Percentiles rank a stretch among this genome's conserved stretches.
Conservation (phyloP, 495 filamentous ascomycete genomes). For the Tuber umbilicatum region DNA sequence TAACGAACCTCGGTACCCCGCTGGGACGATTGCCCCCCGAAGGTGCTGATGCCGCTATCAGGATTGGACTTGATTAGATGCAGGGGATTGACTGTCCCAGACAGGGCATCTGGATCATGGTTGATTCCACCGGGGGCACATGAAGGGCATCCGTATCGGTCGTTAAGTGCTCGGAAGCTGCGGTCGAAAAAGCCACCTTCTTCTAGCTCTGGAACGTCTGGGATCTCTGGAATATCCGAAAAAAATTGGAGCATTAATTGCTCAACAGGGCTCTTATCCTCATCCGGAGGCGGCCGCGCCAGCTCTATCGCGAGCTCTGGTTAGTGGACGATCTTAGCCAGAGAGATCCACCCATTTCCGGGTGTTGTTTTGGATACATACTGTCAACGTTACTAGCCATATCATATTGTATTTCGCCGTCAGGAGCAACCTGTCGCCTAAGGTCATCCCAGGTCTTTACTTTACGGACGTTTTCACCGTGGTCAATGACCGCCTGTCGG, state of each 20-base stretch:
- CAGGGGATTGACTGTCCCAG: neutral
- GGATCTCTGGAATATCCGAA: too few species aligned
- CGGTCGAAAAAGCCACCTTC: neutral
- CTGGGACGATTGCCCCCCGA: neutral
- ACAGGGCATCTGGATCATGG: neutral
- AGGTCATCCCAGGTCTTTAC: neutral
- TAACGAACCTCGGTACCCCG: neutral
- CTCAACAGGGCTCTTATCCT: neutral
- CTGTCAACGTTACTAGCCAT: neutral
- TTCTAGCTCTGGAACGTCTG: neutral
- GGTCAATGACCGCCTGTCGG: neutral
- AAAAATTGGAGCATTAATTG: neutral
- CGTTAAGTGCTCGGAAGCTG: too few species aligned
- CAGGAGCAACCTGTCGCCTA: neutral
- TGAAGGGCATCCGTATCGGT: neutral
- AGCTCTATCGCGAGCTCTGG: neutral
- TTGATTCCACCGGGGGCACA: rapidly evolving
- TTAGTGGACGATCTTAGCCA: neutral
- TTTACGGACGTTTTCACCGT: neutral
- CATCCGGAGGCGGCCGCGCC: neutral
- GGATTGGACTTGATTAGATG: neutral
- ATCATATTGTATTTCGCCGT: neutral
- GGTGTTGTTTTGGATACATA: neutral
- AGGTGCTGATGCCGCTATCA: neutral
- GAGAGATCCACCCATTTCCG: neutral